These are phyloP conservation scores for Prunus campanulata DNA, from an alignment of 306 rosid species.

Conservation along the genomic window DNA sequence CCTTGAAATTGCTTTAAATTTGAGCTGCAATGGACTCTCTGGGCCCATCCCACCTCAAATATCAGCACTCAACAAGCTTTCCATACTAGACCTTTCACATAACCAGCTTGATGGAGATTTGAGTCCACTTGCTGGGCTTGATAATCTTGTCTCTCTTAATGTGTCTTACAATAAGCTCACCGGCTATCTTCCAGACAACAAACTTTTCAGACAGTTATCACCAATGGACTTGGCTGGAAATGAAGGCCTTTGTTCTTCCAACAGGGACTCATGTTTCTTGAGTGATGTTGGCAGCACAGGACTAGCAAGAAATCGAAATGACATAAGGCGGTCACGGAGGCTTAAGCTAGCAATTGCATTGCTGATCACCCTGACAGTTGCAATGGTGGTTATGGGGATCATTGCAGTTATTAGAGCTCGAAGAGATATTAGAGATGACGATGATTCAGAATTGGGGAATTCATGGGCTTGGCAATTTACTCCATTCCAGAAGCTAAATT, in stretches of 20 bases:
- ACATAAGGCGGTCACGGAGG: slow-evolving; percentile 49
- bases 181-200: slow-evolving; percentile 83
- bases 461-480: slow-evolving; percentile 91
- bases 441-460: slow-evolving; percentile 77
- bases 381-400: slow-evolving; percentile 72
- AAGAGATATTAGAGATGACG: slow-evolving; percentile 45
- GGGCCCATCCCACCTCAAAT: slow-evolving; percentile 74
- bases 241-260: slow-evolving; percentile 66
- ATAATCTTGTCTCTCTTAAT: slow-evolving; percentile 87
- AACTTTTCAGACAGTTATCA: slow-evolving; percentile 74
- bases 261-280: slow-evolving; percentile 59
- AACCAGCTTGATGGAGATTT: slow-evolving; percentile 80
- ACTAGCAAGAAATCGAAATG: slow-evolving; percentile 30
- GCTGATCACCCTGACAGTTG: slow-evolving; percentile 59
- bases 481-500: slow-evolving; percentile 87
- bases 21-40: slow-evolving; percentile 67
- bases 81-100: slow-evolving; percentile 74
- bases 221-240: slow-evolving; percentile 67
- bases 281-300: slow-evolving; percentile 38
- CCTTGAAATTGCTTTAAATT: slow-evolving; percentile 82
- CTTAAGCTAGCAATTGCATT: slow-evolving; percentile 69
- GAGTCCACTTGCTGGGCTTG: slow-evolving; percentile 54
- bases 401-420: slow-evolving; percentile 74
- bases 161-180: slow-evolving; percentile 70
- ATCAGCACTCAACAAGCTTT: slow-evolving; percentile 75